These are phyloP conservation scores for Phytopythium oedochilum DNA, from an alignment of 352 stramenopile species.

Conservation along the genomic window DNA sequence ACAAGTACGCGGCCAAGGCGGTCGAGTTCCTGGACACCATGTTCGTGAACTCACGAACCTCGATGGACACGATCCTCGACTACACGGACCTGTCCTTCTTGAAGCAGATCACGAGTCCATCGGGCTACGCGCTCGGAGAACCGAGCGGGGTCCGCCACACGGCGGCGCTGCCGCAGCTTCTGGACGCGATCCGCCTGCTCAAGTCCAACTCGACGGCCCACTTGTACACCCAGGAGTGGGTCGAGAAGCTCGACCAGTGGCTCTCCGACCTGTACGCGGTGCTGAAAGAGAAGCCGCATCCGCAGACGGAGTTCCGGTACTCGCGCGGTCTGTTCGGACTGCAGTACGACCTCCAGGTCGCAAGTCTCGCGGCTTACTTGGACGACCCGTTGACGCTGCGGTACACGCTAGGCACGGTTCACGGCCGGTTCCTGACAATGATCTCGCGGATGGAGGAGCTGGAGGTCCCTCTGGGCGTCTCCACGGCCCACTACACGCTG, in stretches of 20 bases:
- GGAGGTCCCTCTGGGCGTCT: slow-evolving; percentile 18
- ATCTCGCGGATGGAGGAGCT: slow-evolving; percentile 28
- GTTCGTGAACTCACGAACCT: slow-evolving; percentile 24
- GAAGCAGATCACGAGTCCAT: slow-evolving; percentile 15
- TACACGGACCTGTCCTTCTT: slow-evolving; percentile 30
- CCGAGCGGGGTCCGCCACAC: slow-evolving; percentile 27
- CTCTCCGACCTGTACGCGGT: background rate
- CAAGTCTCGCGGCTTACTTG: slow-evolving; percentile 35
- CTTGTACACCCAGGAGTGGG: background rate
- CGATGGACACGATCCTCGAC: slow-evolving; percentile 24
- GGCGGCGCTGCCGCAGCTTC: slow-evolving; percentile 23
- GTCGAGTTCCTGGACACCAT: slow-evolving; percentile 21
- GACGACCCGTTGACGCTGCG: slow-evolving; percentile 28
- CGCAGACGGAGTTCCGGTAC: slow-evolving; percentile 17
- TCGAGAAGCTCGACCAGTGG: slow-evolving; percentile 3
- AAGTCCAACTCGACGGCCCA: background rate
- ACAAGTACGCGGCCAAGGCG: slow-evolving; percentile 25
- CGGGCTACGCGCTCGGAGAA: slow-evolving; percentile 9
- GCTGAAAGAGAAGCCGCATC: slow-evolving; percentile 5
- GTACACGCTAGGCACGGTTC: slow-evolving; percentile 39
- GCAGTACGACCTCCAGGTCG: slow-evolving; percentile 44
- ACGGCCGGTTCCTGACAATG: slow-evolving; percentile 39
- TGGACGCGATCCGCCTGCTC: slow-evolving; percentile 36
- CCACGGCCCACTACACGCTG: slow-evolving; percentile 22
- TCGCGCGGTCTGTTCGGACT: slow-evolving; percentile 31